Evolutionary conservation across 441 rosid genomes (phyloP), one percentile per base, ranked within the genome.

Genomic region (Aquilaria agallochum): DNA sequence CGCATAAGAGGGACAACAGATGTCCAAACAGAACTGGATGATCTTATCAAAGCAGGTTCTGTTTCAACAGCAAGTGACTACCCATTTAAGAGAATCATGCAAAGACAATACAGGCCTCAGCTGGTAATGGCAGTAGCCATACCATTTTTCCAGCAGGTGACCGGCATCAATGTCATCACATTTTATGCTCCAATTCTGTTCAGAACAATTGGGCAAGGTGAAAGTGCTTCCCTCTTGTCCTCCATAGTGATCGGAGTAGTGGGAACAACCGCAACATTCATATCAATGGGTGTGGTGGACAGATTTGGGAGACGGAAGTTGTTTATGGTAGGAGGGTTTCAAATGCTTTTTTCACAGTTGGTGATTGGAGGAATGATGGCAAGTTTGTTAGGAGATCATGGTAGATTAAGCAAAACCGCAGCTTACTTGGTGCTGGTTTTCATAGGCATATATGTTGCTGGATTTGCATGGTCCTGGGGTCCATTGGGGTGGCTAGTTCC

Each of bases 391-490:
- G 82, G 77, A 3, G 88, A 80, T 58, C 77, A 75, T 4, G 94
- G 82, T 0, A 76, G 60, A 30, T 13, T 83, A 2, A 62, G 67
- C 14, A 68, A 58, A 63, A 48, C 55, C 4, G 56, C 76, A 0
- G 78, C 73, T 7, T 67, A 64, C 61, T 48, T 69, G 14, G 70
- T 81, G 45, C 51, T 84, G 47, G 70, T 74, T 46, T 49, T 78
- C 57, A 72, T 84, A 6, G 81, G 85, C 44, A 48, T 79, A 0
- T 84, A 72, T 42, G 81, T 79, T 5, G 63, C 83, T 0, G 87
- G 87, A 32, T 84, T 81, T 32, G 87, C 73, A 3, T 81, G 85
- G 80, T 84, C 90, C 0, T 84, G 87, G 90, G 89, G 87, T 27
- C 90, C 83, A 9, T 56, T 81, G 58, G 85, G 90, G 34, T 81